Evolutionary conservation across 2,329 filamentous ascomycete genomes (phyloP).

Genomic region (Phoma sp.): DNA sequence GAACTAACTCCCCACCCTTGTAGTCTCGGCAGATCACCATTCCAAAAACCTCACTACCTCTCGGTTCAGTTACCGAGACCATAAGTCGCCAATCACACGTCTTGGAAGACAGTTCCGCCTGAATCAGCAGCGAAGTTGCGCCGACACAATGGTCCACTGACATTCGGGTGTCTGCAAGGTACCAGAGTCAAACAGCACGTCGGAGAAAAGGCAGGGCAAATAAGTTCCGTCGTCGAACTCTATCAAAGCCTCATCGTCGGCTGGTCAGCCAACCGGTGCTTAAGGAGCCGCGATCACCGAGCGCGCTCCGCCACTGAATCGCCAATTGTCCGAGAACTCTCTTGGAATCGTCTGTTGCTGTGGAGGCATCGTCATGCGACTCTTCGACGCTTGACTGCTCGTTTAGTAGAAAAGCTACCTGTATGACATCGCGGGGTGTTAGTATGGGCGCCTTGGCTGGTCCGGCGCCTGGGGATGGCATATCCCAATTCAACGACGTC

Average conservation of each 20-base stretch:
- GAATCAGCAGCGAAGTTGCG: slow-evolving; percentile 2
- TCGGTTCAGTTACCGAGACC: slow-evolving; percentile 12
- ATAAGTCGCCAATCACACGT: slow-evolving; percentile 7
- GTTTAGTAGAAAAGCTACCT: slow-evolving; percentile 68
- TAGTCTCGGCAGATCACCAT: not conserved
- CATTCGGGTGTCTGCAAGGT: slow-evolving; percentile 4
- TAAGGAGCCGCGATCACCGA: slow-evolving; percentile 87
- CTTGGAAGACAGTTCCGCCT: not conserved
- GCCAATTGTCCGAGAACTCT: slow-evolving; percentile 79
- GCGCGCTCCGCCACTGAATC: slow-evolving; percentile 85
- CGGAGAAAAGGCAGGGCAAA: slow-evolving; percentile 3
- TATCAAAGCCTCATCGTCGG: slow-evolving; percentile 35
- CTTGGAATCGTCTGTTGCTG: slow-evolving; percentile 47
- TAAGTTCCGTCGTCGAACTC: slow-evolving; percentile 2
- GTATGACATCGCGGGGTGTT: slow-evolving; percentile 67
- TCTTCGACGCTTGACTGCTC: slow-evolving; percentile 57
- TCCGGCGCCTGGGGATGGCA: slow-evolving; percentile 42
- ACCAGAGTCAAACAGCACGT: slow-evolving; percentile 3
- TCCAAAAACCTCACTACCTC: not conserved
- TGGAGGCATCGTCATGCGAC: slow-evolving; percentile 48
- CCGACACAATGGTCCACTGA: slow-evolving; percentile 5
- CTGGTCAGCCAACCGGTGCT: slow-evolving; percentile 78
- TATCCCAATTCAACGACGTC: slow-evolving; percentile 62
- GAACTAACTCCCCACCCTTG: not conserved
- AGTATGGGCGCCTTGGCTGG: slow-evolving; percentile 54